Evolutionary conservation across 2,329 filamentous ascomycete species (phyloP), one percentile per base, ranked within the genome.

Genomic region (Dothistroma pini): DNA sequence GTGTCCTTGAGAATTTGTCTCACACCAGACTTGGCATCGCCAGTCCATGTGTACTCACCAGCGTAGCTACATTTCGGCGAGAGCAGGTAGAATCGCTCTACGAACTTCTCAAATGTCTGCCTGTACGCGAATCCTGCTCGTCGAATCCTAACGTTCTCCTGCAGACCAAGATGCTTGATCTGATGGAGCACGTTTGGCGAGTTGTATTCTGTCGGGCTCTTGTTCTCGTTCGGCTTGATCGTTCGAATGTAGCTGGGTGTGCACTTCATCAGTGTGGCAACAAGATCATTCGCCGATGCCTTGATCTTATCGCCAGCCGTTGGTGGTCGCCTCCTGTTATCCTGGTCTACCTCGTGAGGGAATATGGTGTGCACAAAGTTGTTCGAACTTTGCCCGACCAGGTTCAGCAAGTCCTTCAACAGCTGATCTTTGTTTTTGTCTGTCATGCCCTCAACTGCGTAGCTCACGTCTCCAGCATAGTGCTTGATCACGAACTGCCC

Each of bases 351-450:
- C 74, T 96, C 86, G 66, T 96, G 80, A 22, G 95, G 95, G 83
- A 99, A 99, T 0, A 99, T 75, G 0, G 86, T 87, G 72, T 96
- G 93, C 10, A 97, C 81, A 70, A 97, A 99, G 19, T 80, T 78
- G 77, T 97, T 97, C 60, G 86, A 84, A 72, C 92, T 97, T 67
- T 86, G 86, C 63, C 89, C 88, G 71, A 96, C 89, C 41, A 99
- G 82, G 72, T 91, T 93, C 56, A 97, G 83, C 48, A 99, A 81
- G 69, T 96, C 95, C 80, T 99, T 99, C 61, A 97, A 81, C 50
- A 99, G 82, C 76, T 96, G 91, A 73, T 99, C 95, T 82, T 97
- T 99, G 82, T 97, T 99, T 84, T 99, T 99, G 76, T 99, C 95
- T 0, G 95, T 99, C 81, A 99, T 99, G 62, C 95, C 95, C 59